Evolutionary conservation across 768 basidiomycete species (phyloP).

Genomic region (Collybia sp.): DNA sequence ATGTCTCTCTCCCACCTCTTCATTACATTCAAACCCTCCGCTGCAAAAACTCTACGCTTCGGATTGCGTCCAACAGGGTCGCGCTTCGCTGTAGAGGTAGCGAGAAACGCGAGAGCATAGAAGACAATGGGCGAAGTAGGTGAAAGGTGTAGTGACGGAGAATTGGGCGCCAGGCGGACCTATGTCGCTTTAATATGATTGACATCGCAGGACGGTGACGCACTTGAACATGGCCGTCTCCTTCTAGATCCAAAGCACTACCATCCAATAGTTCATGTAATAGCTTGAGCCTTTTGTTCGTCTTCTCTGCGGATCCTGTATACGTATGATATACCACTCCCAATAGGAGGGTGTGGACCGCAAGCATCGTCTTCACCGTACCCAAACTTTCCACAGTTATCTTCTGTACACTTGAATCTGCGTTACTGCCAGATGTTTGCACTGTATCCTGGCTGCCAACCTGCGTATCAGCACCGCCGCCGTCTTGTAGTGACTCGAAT

Average conservation of each 20-base stretch:
- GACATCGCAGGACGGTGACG: not conserved
- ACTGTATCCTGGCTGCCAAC: slow-evolving; percentile 24
- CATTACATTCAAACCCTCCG: slow-evolving; percentile 52
- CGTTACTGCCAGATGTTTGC: no score
- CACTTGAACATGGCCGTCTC: slow-evolving; percentile 11
- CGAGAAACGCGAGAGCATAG: slow-evolving; percentile 60
- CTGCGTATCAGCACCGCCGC: slow-evolving; percentile 39
- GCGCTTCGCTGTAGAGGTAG: slow-evolving; percentile 62
- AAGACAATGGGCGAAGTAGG: slow-evolving; percentile 67
- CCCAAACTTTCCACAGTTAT: no score
- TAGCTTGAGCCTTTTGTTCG: slow-evolving; percentile 46
- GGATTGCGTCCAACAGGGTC: slow-evolving; percentile 74
- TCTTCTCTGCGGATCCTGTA: slow-evolving; percentile 40
- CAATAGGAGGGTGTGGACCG: slow-evolving; percentile 59
- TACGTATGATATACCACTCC: slow-evolving; percentile 61
- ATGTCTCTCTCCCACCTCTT: slow-evolving; percentile 36
- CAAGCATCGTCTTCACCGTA: slow-evolving; percentile 16
- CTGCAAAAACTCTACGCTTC: slow-evolving; percentile 65
- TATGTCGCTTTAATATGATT: slow-evolving; percentile 15
- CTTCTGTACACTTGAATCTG: no score
- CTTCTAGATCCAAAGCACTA: slow-evolving; percentile 32
- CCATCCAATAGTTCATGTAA: slow-evolving; percentile 69
- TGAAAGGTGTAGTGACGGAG: slow-evolving; percentile 45
- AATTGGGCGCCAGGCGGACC: slow-evolving; percentile 24
- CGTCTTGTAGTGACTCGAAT: not conserved